phyloP scores from a whole-genome alignment of 1,284 basidiomycete species.

The Mycosarcoma maydis region DNA sequence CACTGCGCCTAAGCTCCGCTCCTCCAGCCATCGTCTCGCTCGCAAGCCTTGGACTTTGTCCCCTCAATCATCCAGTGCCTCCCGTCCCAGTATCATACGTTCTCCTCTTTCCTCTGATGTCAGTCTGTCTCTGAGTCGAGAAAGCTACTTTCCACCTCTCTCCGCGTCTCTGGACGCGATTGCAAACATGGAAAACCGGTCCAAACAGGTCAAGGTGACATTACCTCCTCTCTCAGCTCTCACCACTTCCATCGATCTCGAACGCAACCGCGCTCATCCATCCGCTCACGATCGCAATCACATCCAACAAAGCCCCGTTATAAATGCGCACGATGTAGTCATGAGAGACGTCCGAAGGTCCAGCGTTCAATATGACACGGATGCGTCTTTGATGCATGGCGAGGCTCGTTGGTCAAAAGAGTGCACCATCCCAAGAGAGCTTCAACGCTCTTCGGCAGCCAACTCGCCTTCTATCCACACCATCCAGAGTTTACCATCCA shows the following conservation, averaged over 20 bases:
- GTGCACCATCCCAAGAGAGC: not conserved
- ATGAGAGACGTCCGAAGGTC: not conserved
- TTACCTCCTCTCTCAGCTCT: constrained; percentile 38
- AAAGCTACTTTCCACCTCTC: not conserved
- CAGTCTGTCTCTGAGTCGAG: no score
- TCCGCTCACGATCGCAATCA: not conserved
- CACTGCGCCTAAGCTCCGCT: no score
- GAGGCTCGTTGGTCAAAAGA: constrained; percentile 9
- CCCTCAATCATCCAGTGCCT: not conserved
- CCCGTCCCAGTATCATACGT: not conserved
- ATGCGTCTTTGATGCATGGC: not conserved
- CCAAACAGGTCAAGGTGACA: constrained; percentile 18
- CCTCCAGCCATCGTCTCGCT: not conserved
- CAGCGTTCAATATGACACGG: not conserved
- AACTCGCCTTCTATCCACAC: constrained; percentile 1
- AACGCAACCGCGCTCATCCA: constrained; percentile 5
- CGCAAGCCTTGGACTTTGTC: not conserved
- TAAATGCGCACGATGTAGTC: not conserved
- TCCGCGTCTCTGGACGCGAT: not conserved
- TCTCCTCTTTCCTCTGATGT: not conserved
- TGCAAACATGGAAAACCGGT: constrained; percentile 14
- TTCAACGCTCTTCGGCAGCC: not conserved
- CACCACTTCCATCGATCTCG: constrained; percentile 25
- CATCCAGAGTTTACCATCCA: not conserved
- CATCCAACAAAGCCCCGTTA: not conserved